phyloP scores from a whole-genome alignment of 2,329 filamentous ascomycete species.

The Orbilia quercus region DNA sequence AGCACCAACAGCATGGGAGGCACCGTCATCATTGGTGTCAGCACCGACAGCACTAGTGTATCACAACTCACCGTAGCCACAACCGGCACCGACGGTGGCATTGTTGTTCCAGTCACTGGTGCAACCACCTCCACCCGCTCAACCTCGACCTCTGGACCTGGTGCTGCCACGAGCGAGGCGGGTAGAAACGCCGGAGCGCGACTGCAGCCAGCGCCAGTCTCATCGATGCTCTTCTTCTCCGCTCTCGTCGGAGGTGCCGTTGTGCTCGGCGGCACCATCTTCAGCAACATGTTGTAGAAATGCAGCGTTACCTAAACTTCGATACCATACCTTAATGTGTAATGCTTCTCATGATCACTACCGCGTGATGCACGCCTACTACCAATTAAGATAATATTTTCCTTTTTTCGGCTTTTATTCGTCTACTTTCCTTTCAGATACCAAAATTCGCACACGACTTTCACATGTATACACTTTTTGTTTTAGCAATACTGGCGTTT shows the following conservation, averaged over 20 bases:
- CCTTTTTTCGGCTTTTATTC: slow-evolving; percentile 7
- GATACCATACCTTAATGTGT: slow-evolving; percentile 37
- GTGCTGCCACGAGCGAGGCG: slow-evolving; percentile 13
- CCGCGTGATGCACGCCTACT: background rate
- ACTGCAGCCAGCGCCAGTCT: slow-evolving; percentile 37
- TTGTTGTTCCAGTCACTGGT: slow-evolving; percentile 19
- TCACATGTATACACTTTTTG: slow-evolving; percentile 8
- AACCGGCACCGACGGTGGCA: slow-evolving; percentile 7
- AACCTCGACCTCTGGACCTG: slow-evolving; percentile 8
- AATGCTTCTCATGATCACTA: slow-evolving; percentile 19
- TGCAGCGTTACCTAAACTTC: background rate
- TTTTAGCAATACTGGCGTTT: slow-evolving; percentile 15
- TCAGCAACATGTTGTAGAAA: slow-evolving; percentile 30
- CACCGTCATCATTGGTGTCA: slow-evolving; percentile 1
- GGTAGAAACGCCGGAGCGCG: slow-evolving; percentile 23
- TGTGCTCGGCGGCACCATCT: slow-evolving; percentile 40
- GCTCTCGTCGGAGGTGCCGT: slow-evolving; percentile 35
- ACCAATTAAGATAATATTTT: background rate
- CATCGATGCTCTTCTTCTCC: slow-evolving; percentile 36
- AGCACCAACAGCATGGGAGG: slow-evolving; percentile 4
- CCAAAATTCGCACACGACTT: slow-evolving; percentile 11
- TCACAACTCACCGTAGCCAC: background rate
- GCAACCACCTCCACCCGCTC: background rate
- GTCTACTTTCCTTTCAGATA: slow-evolving; percentile 32
- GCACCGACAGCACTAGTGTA: background rate